phyloP scores from a whole-genome alignment of 352 stramenopile species.

The Lagenidium sp. region DNA sequence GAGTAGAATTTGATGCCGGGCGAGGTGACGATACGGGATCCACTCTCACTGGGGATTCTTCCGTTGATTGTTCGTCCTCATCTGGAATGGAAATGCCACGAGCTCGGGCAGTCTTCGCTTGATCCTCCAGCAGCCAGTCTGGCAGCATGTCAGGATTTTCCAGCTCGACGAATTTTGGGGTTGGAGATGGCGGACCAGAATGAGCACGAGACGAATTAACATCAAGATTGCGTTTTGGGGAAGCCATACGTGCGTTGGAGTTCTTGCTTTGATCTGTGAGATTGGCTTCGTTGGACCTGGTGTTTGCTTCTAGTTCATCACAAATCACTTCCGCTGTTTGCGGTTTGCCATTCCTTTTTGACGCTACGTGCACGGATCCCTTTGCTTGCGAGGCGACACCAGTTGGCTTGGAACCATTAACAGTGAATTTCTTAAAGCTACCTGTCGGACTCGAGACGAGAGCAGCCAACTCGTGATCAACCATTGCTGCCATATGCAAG shows the following conservation, averaged over 20 bases:
- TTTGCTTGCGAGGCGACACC: neutral
- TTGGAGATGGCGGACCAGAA: neutral
- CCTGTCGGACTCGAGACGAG: constrained; percentile 12
- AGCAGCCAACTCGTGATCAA: constrained; percentile 37
- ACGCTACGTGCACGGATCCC: neutral
- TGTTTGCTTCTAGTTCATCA: too few species aligned
- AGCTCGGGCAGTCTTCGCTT: constrained; percentile 10
- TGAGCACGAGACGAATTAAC: too few species aligned
- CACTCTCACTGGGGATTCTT: neutral
- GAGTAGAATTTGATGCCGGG: neutral
- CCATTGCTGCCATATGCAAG: constrained; percentile 51
- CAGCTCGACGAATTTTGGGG: constrained; percentile 11
- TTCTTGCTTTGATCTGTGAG: neutral
- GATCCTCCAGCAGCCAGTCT: constrained; percentile 13
- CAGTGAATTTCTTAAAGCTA: neutral
- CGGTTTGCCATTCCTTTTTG: too few species aligned
- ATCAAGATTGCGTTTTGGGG: neutral
- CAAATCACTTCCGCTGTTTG: too few species aligned
- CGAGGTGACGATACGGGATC: neutral
- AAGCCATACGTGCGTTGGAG: too few species aligned
- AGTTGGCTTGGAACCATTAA: too few species aligned
- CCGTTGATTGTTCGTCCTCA: neutral
- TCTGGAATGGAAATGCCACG: constrained; percentile 1
- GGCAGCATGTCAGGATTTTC: constrained; percentile 17
- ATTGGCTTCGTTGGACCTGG: too few species aligned